Evolutionary conservation across 768 basidiomycete genomes (phyloP).

Genomic region (Melanogaster broomeanus): DNA sequence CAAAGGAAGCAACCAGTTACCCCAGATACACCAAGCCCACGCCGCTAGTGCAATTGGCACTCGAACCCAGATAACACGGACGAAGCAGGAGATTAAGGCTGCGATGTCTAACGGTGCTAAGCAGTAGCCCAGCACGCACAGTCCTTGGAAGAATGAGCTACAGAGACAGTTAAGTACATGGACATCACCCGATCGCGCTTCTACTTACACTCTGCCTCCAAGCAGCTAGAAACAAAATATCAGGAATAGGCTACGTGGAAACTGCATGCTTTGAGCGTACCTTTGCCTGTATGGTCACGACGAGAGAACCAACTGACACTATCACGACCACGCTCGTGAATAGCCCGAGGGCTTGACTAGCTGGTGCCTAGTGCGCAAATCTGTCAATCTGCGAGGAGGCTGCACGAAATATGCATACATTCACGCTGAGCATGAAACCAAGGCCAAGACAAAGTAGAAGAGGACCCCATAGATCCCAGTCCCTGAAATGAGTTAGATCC

Average conservation of each 20-base stretch:
- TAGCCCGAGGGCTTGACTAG: constrained; percentile 79
- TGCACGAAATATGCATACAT: constrained; percentile 47
- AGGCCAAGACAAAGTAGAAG: constrained; percentile 79
- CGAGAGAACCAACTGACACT: constrained; percentile 85
- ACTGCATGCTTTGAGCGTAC: constrained; percentile 37
- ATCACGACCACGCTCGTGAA: constrained; percentile 96
- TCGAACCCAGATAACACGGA: constrained; percentile 83
- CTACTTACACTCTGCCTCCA: constrained; percentile 76
- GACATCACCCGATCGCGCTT: not conserved
- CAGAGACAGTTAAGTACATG: constrained; percentile 1
- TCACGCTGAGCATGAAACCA: constrained; percentile 83
- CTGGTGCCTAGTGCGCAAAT: constrained; percentile 63
- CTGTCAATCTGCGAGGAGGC: not conserved
- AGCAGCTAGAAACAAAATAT: constrained; percentile 52
- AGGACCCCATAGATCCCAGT: constrained; percentile 99
- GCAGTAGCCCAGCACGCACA: constrained; percentile 95
- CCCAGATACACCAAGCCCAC: constrained; percentile 98
- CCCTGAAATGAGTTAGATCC: constrained; percentile 47
- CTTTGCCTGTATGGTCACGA: constrained; percentile 96
- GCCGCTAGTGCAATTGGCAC: constrained; percentile 83
- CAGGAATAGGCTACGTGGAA: not conserved
- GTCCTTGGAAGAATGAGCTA: constrained; percentile 94
- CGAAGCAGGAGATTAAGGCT: constrained; percentile 83
- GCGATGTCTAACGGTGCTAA: constrained; percentile 92
- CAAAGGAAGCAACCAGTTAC: constrained; percentile 40